Evolutionary conservation across 345 rosid genomes (phyloP), one percentile per base, ranked within the genome.

Genomic region (Syzygium aromaticum): DNA sequence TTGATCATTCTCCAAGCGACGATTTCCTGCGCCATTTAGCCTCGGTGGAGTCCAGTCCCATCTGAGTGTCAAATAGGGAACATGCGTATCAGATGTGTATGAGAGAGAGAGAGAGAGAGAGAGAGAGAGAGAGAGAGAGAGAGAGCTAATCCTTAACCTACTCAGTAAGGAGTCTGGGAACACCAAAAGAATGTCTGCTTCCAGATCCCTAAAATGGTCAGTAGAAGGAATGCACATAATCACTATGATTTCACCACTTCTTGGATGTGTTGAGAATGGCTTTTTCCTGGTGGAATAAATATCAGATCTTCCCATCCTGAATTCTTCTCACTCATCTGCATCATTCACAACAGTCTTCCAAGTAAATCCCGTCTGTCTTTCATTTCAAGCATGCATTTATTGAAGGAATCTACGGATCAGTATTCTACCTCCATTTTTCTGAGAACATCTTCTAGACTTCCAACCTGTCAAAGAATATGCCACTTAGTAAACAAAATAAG

Each of bases 271-370:
- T 96, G 98, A 73, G 95, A 90, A 82, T 93, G 95, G 87, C 94
- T 96, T 93, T 96, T 94, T 89, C 99, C 99, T 5, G 99, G 99
- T 85, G 99, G 98, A 90, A 96, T 93, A 90, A 98, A 98, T 85
- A 96, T 94, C 78, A 96, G 89, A 93, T 98, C 99, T 85, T 94
- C 99, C 99, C 99, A 98, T 22, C 98, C 99, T 2, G 97, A 95
- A 90, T 95, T 95, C 93, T 91, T 93, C 94, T 95, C 98, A 90
- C 94, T 96, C 88, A 59, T 92, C 99, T 97, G 88, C 88, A 90
- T 85, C 85, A 84, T 89, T 40, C 40, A 89, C 51, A 59, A 43
- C 54, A 27, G 38, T 67, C 51, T 56, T 85, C 84, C 51, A 40
- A 23, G 63, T 64, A 43, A 51, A 85, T 27, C 61, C n/a, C 51